Evolutionary conservation across 139 green algal genomes (phyloP).

Genomic region (Choricystis sp.): DNA sequence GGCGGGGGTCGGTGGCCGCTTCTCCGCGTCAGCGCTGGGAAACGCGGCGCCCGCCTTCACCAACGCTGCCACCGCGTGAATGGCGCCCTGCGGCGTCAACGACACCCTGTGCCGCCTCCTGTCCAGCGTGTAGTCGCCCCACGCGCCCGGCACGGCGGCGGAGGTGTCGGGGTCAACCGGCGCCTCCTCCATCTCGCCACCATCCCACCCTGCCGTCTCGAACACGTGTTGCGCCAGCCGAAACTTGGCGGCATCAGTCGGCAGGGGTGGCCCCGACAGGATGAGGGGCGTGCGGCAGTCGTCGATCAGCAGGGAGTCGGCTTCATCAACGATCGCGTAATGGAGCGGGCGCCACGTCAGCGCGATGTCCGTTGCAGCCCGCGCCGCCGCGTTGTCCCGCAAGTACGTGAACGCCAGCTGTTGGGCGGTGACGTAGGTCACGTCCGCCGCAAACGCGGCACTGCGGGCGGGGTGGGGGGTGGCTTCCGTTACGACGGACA

Average conservation of each 20-base stretch:
- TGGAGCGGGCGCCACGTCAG: conserved; percentile 30
- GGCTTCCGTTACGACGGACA: conserved; percentile 32
- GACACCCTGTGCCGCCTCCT: conserved; percentile 5
- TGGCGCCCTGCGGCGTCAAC: conserved; percentile 21
- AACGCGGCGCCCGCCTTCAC: background rate
- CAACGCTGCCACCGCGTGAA: conserved; percentile 2
- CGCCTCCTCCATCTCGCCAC: too few relatives aligned
- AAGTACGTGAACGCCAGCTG: conserved; percentile 74
- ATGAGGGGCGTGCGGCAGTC: conserved; percentile 50
- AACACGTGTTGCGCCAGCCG: conserved; percentile 24
- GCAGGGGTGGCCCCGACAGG: conserved; percentile 10
- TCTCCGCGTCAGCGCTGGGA: background rate
- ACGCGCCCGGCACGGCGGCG: conserved; percentile 1
- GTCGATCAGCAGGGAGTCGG: conserved; percentile 67
- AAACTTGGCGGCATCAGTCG: background rate
- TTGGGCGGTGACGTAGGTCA: conserved; percentile 75
- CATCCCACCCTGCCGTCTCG: too few relatives aligned
- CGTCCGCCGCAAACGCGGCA: conserved; percentile 39
- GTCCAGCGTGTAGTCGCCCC: conserved; percentile 19
- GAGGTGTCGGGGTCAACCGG: too few relatives aligned
- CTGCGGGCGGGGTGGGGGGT: conserved; percentile 4
- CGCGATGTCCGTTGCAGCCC: conserved; percentile 8
- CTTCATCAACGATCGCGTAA: conserved; percentile 76
- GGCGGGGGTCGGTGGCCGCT: too few relatives aligned
- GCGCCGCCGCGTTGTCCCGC: conserved; percentile 50